phyloP scores from a whole-genome alignment of 1,284 basidiomycete species.

The Bjerkandera adusta region DNA sequence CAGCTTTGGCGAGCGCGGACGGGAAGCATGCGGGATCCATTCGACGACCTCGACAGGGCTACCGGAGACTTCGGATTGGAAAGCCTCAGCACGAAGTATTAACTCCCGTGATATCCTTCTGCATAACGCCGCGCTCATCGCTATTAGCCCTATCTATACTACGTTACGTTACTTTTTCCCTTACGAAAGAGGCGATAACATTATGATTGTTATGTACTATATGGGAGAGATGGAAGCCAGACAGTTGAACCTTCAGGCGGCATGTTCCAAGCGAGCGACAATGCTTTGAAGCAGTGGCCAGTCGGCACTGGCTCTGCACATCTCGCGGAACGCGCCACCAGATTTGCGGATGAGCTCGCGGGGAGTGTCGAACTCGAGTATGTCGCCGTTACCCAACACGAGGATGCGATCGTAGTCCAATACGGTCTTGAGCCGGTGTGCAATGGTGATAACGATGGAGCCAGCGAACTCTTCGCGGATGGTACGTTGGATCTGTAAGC shows the following conservation, averaged over 20 bases:
- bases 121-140: no score
- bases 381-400: constrained; percentile 67
- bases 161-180: no score
- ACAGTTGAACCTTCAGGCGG: no score
- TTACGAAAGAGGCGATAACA: no score
- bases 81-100: constrained; percentile 28
- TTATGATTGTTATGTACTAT: no score
- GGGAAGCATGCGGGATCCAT: constrained; percentile 72
- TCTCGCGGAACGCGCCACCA: constrained; percentile 63
- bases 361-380: constrained; percentile 74
- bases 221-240: no score
- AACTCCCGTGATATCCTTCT: neutral
- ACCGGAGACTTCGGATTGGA: constrained; percentile 42
- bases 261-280: no score
- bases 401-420: constrained; percentile 82
- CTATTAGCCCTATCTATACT: no score
- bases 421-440: constrained; percentile 71
- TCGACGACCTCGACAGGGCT: constrained; percentile 60
- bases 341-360: constrained; percentile 52
- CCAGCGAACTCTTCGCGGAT: constrained; percentile 74
- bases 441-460: constrained; percentile 83
- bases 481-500: constrained; percentile 69
- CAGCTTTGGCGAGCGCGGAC: constrained; percentile 69
- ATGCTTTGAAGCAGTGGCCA: constrained; percentile 35
- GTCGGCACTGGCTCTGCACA: constrained; percentile 69